Percentiles rank a stretch among this genome's conserved stretches.
Evolutionary conservation across 2,329 filamentous ascomycete species (phyloP).

Genomic region (Metarhizium sp.): DNA sequence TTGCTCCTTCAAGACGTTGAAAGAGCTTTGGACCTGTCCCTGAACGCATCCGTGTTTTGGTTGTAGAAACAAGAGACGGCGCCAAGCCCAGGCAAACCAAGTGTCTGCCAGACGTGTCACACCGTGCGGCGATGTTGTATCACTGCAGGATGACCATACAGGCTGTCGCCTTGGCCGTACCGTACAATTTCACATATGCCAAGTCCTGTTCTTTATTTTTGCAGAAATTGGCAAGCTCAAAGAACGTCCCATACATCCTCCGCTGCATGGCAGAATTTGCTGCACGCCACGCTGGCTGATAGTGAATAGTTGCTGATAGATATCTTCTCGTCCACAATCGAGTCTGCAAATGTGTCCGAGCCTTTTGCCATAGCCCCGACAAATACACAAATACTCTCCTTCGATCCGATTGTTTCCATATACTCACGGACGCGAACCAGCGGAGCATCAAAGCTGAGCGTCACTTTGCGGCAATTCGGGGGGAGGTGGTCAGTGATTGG

Average conservation of each 20-base stretch:
- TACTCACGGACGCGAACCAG: conserved; percentile 86
- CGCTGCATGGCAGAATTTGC: conserved; percentile 97
- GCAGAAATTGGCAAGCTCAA: conserved; percentile 33
- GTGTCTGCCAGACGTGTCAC: conserved; percentile 25
- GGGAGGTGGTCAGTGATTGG: conserved; percentile 95
- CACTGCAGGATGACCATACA: conserved; percentile 33
- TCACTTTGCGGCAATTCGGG: conserved; percentile 95
- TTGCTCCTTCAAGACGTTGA: conserved; percentile 45
- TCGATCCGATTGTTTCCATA: conserved; percentile 64
- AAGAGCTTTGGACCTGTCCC: conserved; percentile 58
- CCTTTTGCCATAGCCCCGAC: conserved; percentile 99
- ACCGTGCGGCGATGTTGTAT: conserved; percentile 62
- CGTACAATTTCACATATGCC: neutral
- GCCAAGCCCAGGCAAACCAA: conserved; percentile 60
- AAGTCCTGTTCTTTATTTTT: neutral
- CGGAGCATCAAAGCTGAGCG: conserved; percentile 84
- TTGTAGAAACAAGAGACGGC: conserved; percentile 78
- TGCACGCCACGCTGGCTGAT: conserved; percentile 95
- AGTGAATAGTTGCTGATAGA: conserved; percentile 97
- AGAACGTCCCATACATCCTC: conserved; percentile 95
- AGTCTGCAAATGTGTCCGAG: conserved; percentile 87
- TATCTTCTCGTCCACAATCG: conserved; percentile 92
- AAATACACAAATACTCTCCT: conserved; percentile 95
- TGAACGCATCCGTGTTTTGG: conserved; percentile 74
- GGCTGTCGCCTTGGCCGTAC: conserved; percentile 13